Evolutionary conservation across 805 yeast species (phyloP).

Genomic region (Citeromyces nyonsensis): DNA sequence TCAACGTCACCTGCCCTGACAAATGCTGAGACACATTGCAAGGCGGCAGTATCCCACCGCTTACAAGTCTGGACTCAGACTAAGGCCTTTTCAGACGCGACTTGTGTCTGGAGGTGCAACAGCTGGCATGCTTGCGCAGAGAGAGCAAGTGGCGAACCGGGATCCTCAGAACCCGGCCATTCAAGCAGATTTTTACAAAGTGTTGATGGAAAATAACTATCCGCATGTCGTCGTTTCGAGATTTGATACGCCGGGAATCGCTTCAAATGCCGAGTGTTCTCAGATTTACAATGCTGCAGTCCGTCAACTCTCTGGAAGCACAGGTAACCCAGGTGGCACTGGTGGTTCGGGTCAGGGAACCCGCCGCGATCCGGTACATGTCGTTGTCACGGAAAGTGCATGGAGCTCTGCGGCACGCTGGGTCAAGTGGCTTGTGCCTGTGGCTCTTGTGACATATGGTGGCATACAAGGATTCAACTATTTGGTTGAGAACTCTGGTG

Average conservation of each 20-base stretch:
- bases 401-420: constrained; percentile 68
- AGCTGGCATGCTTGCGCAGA: constrained; percentile 8
- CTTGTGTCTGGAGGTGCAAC: no score
- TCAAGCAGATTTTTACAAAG: constrained; percentile 76
- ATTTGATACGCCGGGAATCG: constrained; percentile 89
- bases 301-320: constrained; percentile 23
- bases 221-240: constrained; percentile 96
- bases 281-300: constrained; percentile 70
- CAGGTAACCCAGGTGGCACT: constrained; percentile 5
- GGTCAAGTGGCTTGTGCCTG: constrained; percentile 78
- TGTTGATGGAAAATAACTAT: constrained; percentile 62
- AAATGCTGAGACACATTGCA: no score
- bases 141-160: constrained; percentile 80
- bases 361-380: constrained; percentile 74
- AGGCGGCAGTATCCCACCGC: no score
- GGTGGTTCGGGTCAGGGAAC: constrained; percentile 7
- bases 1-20: no score
- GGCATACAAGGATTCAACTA: constrained; percentile 67
- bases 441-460: constrained; percentile 70
- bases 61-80: no score
- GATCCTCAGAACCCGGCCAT: constrained; percentile 49
- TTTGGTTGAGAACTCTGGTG: constrained; percentile 69
- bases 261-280: constrained; percentile 67
- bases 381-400: constrained; percentile 78
- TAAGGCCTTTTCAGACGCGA: no score